phyloP scores from a whole-genome alignment of 805 yeast species.

The Candida tallmaniae region DNA sequence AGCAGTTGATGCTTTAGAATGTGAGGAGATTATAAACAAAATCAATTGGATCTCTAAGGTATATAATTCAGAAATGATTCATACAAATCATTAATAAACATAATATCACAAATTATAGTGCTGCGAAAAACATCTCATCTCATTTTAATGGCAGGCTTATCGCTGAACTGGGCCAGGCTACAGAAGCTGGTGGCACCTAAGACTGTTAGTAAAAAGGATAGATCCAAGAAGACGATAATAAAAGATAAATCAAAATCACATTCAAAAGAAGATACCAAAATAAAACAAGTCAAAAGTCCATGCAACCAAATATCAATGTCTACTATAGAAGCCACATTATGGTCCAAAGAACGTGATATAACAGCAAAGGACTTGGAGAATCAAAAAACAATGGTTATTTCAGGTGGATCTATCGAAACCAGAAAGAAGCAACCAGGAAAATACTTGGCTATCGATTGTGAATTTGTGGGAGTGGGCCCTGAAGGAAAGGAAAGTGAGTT shows the following conservation, averaged over 20 bases:
- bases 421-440: slow-evolving; percentile 55
- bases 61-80: slow-evolving; percentile 27
- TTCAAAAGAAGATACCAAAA: not conserved
- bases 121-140: slow-evolving; percentile 6
- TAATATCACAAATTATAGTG: too few species aligned
- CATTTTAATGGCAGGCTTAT: slow-evolving; percentile 11
- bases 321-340: slow-evolving; percentile 18
- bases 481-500: slow-evolving; percentile 66
- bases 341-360: slow-evolving; percentile 22
- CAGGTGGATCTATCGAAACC: not conserved
- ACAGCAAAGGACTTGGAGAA: slow-evolving; percentile 1
- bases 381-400: not conserved
- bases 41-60: slow-evolving; percentile 55
- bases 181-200: slow-evolving; percentile 11
- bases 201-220: not conserved
- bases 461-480: slow-evolving; percentile 86
- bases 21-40: slow-evolving; percentile 73
- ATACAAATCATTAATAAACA: slow-evolving; percentile 1
- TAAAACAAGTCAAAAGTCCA: slow-evolving; percentile 2
- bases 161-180: slow-evolving; percentile 24
- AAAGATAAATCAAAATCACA: not conserved
- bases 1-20: slow-evolving; percentile 55
- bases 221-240: not conserved
- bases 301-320: slow-evolving; percentile 6
- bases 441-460: slow-evolving; percentile 85